Percentiles rank a stretch among this genome's conserved stretches.
Conservation (phyloP, 768 basidiomycete genomes). For the Pleurotus djamor region DNA sequence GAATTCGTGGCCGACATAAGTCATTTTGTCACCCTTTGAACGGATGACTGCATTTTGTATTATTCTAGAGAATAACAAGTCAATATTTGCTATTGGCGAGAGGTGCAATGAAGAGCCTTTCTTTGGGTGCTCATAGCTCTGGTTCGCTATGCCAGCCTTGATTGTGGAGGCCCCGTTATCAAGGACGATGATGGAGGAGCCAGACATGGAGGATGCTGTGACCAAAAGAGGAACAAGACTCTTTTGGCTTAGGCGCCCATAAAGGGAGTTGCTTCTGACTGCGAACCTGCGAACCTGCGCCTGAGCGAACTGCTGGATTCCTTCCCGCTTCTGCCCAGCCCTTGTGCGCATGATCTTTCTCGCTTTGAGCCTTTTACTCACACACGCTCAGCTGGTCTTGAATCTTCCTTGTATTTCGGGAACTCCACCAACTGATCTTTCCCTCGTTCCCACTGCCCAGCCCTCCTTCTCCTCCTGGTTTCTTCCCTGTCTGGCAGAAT, state of each 20-base stretch:
- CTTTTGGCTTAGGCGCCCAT: no score
- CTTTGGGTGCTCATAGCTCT: constrained; percentile 22
- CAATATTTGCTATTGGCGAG: constrained; percentile 3
- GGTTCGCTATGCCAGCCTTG: constrained; percentile 62
- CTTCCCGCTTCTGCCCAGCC: background rate
- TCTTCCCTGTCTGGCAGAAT: constrained; percentile 31
- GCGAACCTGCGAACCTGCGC: no score
- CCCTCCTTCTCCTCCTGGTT: constrained; percentile 13
- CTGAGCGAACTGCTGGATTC: background rate
- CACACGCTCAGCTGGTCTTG: background rate
- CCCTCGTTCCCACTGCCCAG: constrained; percentile 6
- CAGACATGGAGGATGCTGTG: constrained; percentile 8
- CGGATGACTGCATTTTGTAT: constrained; percentile 82
- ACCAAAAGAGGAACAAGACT: constrained; percentile 4
- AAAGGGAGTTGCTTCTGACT: no score
- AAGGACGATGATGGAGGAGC: constrained; percentile 52
- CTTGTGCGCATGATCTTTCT: constrained; percentile 7
- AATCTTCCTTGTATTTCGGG: background rate
- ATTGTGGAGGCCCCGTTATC: constrained; percentile 89
- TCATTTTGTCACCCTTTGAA: constrained; percentile 78
- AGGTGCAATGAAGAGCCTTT: constrained; percentile 20
- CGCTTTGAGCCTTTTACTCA: background rate
- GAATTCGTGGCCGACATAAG: constrained; percentile 87
- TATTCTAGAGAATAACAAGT: constrained; percentile 37
- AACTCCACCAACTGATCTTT: background rate